Conservation (phyloP, 2,329 filamentous ascomycete species). For the Trichoderma cornu-damae region DNA sequence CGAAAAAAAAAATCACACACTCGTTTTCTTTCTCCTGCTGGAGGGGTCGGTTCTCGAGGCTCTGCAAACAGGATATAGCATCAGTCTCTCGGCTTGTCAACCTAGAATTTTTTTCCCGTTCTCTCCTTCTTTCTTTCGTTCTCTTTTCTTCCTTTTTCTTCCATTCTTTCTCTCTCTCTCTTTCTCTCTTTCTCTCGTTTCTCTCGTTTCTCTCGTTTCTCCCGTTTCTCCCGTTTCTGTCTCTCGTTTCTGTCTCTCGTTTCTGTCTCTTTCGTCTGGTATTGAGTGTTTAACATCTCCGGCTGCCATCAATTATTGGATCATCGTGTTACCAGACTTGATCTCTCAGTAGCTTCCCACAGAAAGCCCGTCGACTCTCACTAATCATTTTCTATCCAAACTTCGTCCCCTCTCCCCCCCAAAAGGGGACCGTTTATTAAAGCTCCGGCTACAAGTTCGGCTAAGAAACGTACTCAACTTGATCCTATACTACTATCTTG, state of each 20-base stretch:
- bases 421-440: background rate
- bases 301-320: background rate
- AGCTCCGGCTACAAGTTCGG: background rate
- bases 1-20: background rate
- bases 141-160: no score
- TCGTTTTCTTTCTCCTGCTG: background rate
- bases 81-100: background rate
- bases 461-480: background rate
- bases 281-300: background rate
- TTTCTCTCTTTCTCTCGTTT: no score
- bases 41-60: background rate
- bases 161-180: no score
- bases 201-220: no score
- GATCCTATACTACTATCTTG: background rate
- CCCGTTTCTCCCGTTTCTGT: no score
- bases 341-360: conserved; percentile 5
- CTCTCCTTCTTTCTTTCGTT: no score
- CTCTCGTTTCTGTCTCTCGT: no score
- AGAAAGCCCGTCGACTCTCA: background rate
- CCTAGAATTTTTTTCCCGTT: background rate
- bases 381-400: conserved; percentile 4
- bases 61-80: background rate
- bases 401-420: no score
- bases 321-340: background rate
- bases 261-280: background rate